Conservation (phyloP, 2,329 filamentous ascomycete genomes). For the Paraconiothyrium brasiliense region DNA sequence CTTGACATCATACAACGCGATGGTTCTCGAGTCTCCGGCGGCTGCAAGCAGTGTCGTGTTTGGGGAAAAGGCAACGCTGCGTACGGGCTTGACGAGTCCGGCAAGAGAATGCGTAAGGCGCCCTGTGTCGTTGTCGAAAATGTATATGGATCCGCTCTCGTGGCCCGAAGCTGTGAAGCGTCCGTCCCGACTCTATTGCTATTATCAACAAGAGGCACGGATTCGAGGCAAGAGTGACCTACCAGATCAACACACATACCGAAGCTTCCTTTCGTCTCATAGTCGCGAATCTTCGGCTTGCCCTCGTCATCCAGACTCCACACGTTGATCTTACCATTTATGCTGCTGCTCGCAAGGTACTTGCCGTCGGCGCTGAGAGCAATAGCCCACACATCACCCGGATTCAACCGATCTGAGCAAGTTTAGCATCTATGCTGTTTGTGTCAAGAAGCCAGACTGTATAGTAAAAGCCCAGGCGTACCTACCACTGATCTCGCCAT, state of each 20-base stretch:
- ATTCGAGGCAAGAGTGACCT: slow-evolving; percentile 26
- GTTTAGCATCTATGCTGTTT: slow-evolving; percentile 12
- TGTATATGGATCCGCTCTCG: slow-evolving; percentile 88
- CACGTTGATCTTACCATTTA: slow-evolving; percentile 87
- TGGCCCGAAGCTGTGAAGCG: slow-evolving; percentile 90
- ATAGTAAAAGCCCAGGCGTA: slow-evolving; percentile 33
- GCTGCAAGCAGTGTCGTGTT: slow-evolving; percentile 85
- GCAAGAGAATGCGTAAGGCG: slow-evolving; percentile 86
- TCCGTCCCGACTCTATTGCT: slow-evolving; percentile 72
- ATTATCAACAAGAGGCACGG: slow-evolving; percentile 10
- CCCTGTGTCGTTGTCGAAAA: slow-evolving; percentile 93
- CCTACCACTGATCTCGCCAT: slow-evolving; percentile 56
- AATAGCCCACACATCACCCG: slow-evolving; percentile 85
- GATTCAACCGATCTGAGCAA: slow-evolving; percentile 61
- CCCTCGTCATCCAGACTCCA: slow-evolving; percentile 72
- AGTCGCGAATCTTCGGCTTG: slow-evolving; percentile 76
- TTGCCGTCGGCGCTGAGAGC: slow-evolving; percentile 84
- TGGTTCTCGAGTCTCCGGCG: slow-evolving; percentile 86
- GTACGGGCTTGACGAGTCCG: slow-evolving; percentile 86
- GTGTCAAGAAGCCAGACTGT: neutral
- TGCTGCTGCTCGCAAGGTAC: slow-evolving; percentile 85
- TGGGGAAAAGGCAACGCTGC: slow-evolving; percentile 87
- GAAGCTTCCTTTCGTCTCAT: slow-evolving; percentile 93
- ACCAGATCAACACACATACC: slow-evolving; percentile 86
- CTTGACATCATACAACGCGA: slow-evolving; percentile 89